Conservation (phyloP, 163 green algal species). For the Chloromonas sp. region DNA sequence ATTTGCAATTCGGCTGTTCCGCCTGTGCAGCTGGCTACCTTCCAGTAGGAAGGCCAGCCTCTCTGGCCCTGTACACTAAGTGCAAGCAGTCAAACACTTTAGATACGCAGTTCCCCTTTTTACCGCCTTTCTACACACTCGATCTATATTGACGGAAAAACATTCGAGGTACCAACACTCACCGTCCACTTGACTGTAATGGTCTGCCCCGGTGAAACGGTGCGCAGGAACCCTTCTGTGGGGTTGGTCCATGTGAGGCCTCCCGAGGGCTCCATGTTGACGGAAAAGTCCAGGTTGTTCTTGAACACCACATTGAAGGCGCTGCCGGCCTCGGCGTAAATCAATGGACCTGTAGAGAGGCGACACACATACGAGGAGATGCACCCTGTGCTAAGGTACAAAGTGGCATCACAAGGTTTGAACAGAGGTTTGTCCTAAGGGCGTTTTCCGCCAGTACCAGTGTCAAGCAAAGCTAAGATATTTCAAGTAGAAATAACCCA, state of each 20-base stretch:
- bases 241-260: background rate
- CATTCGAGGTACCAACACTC: background rate
- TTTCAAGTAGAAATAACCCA: no score
- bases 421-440: no score
- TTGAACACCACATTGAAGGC: conserved; percentile 1
- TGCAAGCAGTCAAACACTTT: no score
- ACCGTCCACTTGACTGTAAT: background rate
- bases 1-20: no score
- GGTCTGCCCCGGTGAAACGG: background rate
- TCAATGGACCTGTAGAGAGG: conserved; percentile 1
- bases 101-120: background rate
- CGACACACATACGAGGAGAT: background rate
- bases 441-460: no score
- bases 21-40: no score
- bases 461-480: no score
- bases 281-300: conserved; percentile 11
- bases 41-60: no score
- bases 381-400: background rate
- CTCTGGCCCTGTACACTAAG: no score
- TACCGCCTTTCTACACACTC: background rate
- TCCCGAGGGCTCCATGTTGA: conserved; percentile 20
- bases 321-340: conserved; percentile 16
- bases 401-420: no score
- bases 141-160: background rate
- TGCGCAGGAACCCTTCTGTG: background rate